Evolutionary conservation across 2,329 filamentous ascomycete species (phyloP).

Genomic region (Pseudocercospora pini-densiflorae): DNA sequence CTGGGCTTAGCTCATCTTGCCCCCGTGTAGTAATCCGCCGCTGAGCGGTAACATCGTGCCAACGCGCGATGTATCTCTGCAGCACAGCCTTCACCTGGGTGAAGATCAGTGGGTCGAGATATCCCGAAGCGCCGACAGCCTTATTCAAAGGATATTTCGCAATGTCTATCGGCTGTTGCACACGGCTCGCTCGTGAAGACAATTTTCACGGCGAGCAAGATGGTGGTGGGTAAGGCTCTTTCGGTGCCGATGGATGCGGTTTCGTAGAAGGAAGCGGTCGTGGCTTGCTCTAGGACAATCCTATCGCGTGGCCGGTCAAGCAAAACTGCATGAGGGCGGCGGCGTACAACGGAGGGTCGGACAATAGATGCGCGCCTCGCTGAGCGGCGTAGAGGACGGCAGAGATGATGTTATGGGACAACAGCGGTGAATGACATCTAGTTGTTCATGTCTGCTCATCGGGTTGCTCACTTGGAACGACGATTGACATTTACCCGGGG

Average conservation of each 20-base stretch:
- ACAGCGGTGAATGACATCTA: background rate
- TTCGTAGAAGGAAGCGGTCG: background rate
- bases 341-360: background rate
- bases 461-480: background rate
- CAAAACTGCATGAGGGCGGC: conserved; percentile 1
- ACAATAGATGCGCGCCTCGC: background rate
- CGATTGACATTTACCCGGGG: background rate
- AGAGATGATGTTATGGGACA: background rate
- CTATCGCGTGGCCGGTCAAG: background rate
- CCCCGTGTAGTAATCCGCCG: conserved; percentile 15
- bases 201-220: background rate
- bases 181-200: background rate
- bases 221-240: background rate
- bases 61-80: background rate
- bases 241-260: background rate
- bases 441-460: background rate
- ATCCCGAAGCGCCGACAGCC: background rate
- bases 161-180: background rate
- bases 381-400: background rate
- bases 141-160: background rate
- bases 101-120: conserved; percentile 6
- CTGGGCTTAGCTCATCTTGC: conserved; percentile 17
- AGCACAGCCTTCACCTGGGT: background rate
- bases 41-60: background rate
- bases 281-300: background rate